Base-by-base conservation (phyloP, 306 rosid genomes). In the Sicyos edulis region DNA sequence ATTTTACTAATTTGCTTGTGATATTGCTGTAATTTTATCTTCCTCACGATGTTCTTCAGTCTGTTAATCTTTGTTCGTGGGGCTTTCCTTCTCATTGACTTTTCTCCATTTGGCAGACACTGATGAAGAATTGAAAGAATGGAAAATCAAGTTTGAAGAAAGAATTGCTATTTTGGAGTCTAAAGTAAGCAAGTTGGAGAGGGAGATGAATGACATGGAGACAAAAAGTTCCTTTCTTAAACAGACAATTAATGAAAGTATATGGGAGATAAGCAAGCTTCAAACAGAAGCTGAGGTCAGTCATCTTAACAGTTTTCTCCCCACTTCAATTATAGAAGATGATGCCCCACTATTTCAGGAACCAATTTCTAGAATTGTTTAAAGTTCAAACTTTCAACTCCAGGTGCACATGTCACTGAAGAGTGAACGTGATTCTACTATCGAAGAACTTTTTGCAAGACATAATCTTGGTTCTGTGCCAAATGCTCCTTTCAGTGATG, bases 61-160 rank as follows among this genome's bases (percentile, higher is more conserved):
- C 13, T 1, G 29, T 17, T 42, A 75, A 22, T 68, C 62, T 45
- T 73, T 57, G 37, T 59, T 15, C 57, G 53, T 42, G 74, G 64
- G n/a, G 70, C 13, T 68, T 68, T 68, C 44, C 65, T 49, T 52
- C 57, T 12, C 72, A 57, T 57, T 76, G 54, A 21, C 56, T 21
- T 72, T 51, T 76, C 72, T 56, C 62, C 22, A 10, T 21, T 67
- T 45, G 75, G 68, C 74, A 93, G 97, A 90, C 81, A 77, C 97
- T 34, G 97, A 93, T 83, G 98, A 90, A 77, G 93, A 90, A 72
- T 76, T 93, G 85, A 84, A 78, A 77, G 97, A 90, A 82, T 88
- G 89, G 97, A 90, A 90, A 85, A 81, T 84, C 63, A 83, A 80
- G 84, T 90, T 93, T 83, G 97, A 84, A 53, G 89, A 88, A 82